phyloP scores from a whole-genome alignment of 768 basidiomycete species.

The Obba rivulosa region DNA sequence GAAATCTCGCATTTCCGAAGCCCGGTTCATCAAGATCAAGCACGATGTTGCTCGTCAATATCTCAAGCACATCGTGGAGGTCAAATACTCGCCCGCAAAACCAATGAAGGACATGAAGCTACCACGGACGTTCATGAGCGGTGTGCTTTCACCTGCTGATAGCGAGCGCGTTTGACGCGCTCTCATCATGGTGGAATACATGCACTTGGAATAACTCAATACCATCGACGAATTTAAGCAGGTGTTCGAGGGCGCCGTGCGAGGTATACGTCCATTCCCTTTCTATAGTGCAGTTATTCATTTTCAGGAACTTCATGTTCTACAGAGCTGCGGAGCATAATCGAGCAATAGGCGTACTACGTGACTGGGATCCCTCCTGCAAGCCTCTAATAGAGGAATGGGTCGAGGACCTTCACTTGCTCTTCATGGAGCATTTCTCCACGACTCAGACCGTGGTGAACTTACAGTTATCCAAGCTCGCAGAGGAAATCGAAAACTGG shows the following conservation, averaged over 20 bases:
- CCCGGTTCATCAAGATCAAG: background rate
- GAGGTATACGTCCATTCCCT: slow-evolving; percentile 18
- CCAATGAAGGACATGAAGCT: slow-evolving; percentile 8
- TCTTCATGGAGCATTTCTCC: too few relatives aligned
- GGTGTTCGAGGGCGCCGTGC: slow-evolving; percentile 24
- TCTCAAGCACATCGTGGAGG: slow-evolving; percentile 3
- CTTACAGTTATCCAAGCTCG: too few relatives aligned
- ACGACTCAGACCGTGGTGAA: too few relatives aligned
- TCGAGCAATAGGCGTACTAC: slow-evolving; percentile 17
- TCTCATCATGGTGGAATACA: slow-evolving; percentile 15
- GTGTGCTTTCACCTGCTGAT: background rate
- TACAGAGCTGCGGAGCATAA: background rate
- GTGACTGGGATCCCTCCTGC: slow-evolving; percentile 29
- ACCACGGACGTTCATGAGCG: slow-evolving; percentile 4
- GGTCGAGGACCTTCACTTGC: too few relatives aligned
- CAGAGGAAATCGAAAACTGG: too few relatives aligned
- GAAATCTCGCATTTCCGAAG: background rate
- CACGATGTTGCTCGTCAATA: background rate
- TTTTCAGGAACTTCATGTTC: slow-evolving; percentile 28
- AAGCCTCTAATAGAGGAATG: too few relatives aligned
- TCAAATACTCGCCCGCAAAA: slow-evolving; percentile 2
- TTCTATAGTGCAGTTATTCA: slow-evolving; percentile 10
- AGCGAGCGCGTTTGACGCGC: slow-evolving; percentile 13
- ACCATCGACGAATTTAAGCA: slow-evolving; percentile 22
- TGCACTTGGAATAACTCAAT: slow-evolving; percentile 18